These are phyloP conservation scores for Periconia digitata DNA, from an alignment of 2,329 filamentous ascomycete genomes.

Conservation along the genomic window DNA sequence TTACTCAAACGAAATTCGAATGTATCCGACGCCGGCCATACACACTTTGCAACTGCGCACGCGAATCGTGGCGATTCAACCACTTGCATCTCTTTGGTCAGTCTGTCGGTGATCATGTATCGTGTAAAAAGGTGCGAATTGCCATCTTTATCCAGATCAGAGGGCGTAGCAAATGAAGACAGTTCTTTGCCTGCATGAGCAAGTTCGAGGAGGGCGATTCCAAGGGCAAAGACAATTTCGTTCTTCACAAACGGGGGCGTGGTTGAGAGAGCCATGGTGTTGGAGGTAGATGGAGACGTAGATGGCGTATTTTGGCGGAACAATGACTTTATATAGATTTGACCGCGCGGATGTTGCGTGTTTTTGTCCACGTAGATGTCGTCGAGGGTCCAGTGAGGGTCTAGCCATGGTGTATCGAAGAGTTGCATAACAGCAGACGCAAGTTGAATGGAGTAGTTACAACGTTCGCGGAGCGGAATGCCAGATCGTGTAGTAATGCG, in stretches of 20 bases:
- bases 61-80: constrained; percentile 3
- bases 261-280: not conserved
- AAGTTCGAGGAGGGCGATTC: constrained; percentile 17
- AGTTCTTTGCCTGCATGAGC: constrained; percentile 6
- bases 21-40: not conserved
- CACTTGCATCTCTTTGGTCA: constrained; percentile 2
- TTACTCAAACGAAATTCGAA: not conserved
- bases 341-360: not conserved
- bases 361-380: constrained; percentile 1
- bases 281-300: not conserved
- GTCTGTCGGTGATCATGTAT: not conserved
- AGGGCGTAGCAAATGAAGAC: not conserved
- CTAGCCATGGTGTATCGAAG: constrained; percentile 8
- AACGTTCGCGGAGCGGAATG: not conserved
- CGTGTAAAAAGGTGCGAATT: constrained; percentile 1
- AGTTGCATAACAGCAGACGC: constrained; percentile 9
- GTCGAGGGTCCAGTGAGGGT: constrained; percentile 2
- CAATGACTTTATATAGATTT: not conserved
- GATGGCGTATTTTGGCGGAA: not conserved
- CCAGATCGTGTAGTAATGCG: not conserved
- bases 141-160: constrained; percentile 11
- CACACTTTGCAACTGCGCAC: constrained; percentile 5
- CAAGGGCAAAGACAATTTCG: constrained; percentile 13
- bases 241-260: constrained; percentile 8
- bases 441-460: constrained; percentile 2